phyloP scores from a whole-genome alignment of 768 basidiomycete genomes.

The Boletus huronensis region DNA sequence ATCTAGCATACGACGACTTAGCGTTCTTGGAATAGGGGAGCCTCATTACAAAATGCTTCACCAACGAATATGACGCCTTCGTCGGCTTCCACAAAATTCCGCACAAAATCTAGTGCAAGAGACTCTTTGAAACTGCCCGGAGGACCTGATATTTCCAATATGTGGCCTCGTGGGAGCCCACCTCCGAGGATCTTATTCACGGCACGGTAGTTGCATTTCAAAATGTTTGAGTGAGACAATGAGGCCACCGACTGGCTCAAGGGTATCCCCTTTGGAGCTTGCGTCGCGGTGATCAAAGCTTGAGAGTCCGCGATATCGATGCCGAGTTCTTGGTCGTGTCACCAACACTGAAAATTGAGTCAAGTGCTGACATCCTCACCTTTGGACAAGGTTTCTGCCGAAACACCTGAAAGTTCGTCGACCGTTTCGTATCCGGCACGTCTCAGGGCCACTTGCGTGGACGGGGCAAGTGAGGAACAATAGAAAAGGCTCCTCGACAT shows the following conservation, averaged over 20 bases:
- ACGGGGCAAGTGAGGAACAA: slow-evolving; percentile 42
- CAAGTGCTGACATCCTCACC: slow-evolving; percentile 34
- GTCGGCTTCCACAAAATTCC: slow-evolving; percentile 43
- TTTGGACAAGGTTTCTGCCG: slow-evolving; percentile 47
- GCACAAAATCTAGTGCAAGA: slow-evolving; percentile 48
- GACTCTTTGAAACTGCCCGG: slow-evolving; percentile 67
- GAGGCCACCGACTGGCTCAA: slow-evolving; percentile 59
- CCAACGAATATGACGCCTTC: slow-evolving; percentile 65
- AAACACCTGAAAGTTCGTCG: slow-evolving; percentile 44
- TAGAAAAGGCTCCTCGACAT: slow-evolving; percentile 45
- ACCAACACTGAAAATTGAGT: background rate
- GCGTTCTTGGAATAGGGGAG: background rate
- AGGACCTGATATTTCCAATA: slow-evolving; percentile 74
- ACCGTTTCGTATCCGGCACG: slow-evolving; percentile 57
- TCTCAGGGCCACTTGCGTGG: slow-evolving; percentile 44
- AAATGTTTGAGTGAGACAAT: slow-evolving; percentile 23
- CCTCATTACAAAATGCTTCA: slow-evolving; percentile 30
- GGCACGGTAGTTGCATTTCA: slow-evolving; percentile 36
- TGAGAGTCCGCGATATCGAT: slow-evolving; percentile 46
- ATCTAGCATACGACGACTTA: slow-evolving; percentile 31
- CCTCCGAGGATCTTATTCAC: slow-evolving; percentile 61
- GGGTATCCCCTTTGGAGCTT: slow-evolving; percentile 30
- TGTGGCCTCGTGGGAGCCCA: slow-evolving; percentile 56
- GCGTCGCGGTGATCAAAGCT: slow-evolving; percentile 42
- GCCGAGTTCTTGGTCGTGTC: slow-evolving; percentile 42